Conservation (phyloP, 257 asterid species). For the Solanum ossicruentum region DNA sequence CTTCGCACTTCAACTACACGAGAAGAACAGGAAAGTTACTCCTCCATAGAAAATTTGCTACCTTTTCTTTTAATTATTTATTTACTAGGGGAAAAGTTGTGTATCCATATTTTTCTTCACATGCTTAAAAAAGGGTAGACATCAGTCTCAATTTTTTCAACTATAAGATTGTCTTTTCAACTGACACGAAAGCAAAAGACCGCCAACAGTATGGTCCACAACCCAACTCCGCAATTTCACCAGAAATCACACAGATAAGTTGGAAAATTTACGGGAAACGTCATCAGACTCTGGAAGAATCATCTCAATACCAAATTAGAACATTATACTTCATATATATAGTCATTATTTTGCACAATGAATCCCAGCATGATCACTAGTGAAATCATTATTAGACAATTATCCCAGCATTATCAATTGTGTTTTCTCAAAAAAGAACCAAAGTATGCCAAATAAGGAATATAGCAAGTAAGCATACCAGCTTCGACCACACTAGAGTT, state of each 20-base stretch:
- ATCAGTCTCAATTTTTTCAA: background rate
- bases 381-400: background rate
- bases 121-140: background rate
- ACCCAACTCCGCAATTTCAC: background rate
- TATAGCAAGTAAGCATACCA: slow-evolving; percentile 26
- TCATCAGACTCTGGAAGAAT: background rate
- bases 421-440: background rate
- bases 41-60: background rate
- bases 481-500: slow-evolving; percentile 89
- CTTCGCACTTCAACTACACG: slow-evolving; percentile 85
- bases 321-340: background rate
- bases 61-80: background rate
- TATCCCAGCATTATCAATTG: background rate
- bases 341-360: background rate
- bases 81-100: background rate
- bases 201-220: background rate
- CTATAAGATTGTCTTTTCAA: background rate
- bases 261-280: background rate
- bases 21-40: background rate
- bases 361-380: background rate
- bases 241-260: background rate
- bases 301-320: background rate
- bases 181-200: background rate
- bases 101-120: background rate
- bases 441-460: background rate